Evolutionary conservation across 1,284 basidiomycete species (phyloP).

Genomic region (Farysia itapuensis): DNA sequence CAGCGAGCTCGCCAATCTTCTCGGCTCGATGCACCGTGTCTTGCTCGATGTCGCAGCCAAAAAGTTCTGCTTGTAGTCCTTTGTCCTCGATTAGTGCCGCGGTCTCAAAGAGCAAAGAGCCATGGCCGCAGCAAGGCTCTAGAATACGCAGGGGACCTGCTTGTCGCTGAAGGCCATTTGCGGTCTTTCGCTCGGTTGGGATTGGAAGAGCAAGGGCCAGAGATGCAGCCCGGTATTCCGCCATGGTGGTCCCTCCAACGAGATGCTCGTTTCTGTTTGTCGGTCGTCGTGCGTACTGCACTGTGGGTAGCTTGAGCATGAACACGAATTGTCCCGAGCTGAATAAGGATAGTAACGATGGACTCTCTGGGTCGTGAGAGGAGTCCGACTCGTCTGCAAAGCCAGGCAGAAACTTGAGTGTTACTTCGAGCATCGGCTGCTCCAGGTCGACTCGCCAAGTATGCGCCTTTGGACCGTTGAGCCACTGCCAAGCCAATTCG

Average conservation of each 20-base stretch:
- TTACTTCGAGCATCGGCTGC: conserved; percentile 26
- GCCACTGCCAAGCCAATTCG: conserved; percentile 34
- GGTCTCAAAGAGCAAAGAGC: conserved; percentile 29
- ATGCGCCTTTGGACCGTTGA: conserved; percentile 16
- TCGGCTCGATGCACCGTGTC: conserved; percentile 17
- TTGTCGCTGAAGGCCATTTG: conserved; percentile 2
- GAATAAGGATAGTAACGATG: conserved; percentile 7
- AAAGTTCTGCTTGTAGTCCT: conserved; percentile 13
- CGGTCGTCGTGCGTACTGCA: conserved; percentile 6
- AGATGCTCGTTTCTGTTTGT: conserved; percentile 19
- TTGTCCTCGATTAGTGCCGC: conserved; percentile 31
- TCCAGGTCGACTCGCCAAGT: conserved; percentile 35
- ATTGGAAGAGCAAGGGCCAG: conserved; percentile 25
- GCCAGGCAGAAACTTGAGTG: conserved; percentile 35
- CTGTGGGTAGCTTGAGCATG: conserved; percentile 19
- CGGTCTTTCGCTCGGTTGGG: conserved; percentile 5
- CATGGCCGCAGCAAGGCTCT: conserved; percentile 40
- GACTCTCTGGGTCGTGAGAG: conserved; percentile 10
- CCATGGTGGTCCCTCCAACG: conserved; percentile 35
- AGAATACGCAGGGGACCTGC: conserved; percentile 14
- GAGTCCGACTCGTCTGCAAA: conserved; percentile 35
- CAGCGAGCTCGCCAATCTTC: conserved; percentile 12
- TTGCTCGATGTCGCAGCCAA: conserved; percentile 27
- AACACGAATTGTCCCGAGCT: conserved; percentile 24
- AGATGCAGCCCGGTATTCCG: conserved; percentile 29